Conservation (phyloP, 2,329 filamentous ascomycete genomes). For the Aspergillus niger region DNA sequence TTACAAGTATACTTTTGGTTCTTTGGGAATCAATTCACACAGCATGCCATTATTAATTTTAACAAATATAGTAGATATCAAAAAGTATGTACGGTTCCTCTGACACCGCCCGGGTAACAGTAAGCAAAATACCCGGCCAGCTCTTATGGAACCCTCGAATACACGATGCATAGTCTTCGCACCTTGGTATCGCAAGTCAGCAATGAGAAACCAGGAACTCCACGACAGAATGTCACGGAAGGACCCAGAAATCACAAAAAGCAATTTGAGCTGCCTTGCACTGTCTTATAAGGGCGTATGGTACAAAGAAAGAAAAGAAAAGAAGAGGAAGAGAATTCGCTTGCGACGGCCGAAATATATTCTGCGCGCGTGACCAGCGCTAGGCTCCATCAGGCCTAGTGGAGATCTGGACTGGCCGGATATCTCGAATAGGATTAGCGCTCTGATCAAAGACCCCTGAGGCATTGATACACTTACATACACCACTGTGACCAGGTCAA, state of each 20-base stretch:
- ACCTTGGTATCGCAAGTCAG: conserved; percentile 64
- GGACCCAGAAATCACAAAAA: conserved; percentile 49
- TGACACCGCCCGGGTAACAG: conserved; percentile 80
- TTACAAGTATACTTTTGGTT: too few species aligned
- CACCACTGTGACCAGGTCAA: neutral
- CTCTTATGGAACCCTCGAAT: conserved; percentile 67
- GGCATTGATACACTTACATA: neutral
- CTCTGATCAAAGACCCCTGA: neutral
- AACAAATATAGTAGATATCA: conserved; percentile 17
- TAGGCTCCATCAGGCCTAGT: conserved; percentile 29
- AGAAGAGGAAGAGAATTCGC: conserved; percentile 25
- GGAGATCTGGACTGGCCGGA: neutral
- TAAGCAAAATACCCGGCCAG: conserved; percentile 66
- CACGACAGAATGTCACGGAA: conserved; percentile 70
- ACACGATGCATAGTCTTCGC: conserved; percentile 56
- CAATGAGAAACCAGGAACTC: conserved; percentile 60
- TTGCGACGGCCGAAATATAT: conserved; percentile 25
- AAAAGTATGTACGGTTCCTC: conserved; percentile 69
- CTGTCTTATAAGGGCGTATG: conserved; percentile 82
- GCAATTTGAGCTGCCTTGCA: conserved; percentile 67
- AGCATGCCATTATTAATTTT: conserved; percentile 15
- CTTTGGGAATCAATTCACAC: neutral
- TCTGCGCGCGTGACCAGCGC: conserved; percentile 13
- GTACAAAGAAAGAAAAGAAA: conserved; percentile 48
- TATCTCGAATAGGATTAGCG: neutral